A percentile compares a stretch with the other conserved stretches of the same genome.
Conservation (phyloP, 75 land plant genomes). For the Cupressus sempervirens region DNA sequence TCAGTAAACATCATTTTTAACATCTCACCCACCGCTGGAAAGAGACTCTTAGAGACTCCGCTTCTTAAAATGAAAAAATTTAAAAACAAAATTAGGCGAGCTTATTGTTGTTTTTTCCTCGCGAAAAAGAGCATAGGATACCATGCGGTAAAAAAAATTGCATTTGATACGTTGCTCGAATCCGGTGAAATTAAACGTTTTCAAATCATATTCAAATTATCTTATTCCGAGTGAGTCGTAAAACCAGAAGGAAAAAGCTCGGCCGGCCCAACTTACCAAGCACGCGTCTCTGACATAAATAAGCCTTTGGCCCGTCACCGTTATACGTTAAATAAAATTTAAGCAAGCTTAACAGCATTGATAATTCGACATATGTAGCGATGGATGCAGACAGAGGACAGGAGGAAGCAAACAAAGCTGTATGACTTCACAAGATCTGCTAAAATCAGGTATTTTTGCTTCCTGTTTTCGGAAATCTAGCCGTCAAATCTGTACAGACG, state of each 20-base stretch:
- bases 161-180: not conserved
- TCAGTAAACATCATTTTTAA: not conserved
- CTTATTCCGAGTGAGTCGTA: not conserved
- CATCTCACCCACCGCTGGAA: not conserved
- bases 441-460: not conserved
- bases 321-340: not conserved
- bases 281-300: slow-evolving; percentile 15
- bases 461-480: not conserved
- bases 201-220: not conserved
- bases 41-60: not conserved
- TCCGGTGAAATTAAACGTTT: not conserved
- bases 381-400: not conserved
- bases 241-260: not conserved
- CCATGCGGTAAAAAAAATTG: not conserved
- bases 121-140: not conserved
- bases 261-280: slow-evolving; percentile 12
- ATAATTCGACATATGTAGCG: not conserved
- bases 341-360: slow-evolving; percentile 3
- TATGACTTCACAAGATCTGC: slow-evolving; percentile 1
- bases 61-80: not conserved
- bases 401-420: not conserved
- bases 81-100: not conserved
- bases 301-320: not conserved
- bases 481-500: not conserved
- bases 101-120: too few relatives aligned